Conservation (phyloP, 2,329 filamentous ascomycete species). For the Triangularia verruculosa region DNA sequence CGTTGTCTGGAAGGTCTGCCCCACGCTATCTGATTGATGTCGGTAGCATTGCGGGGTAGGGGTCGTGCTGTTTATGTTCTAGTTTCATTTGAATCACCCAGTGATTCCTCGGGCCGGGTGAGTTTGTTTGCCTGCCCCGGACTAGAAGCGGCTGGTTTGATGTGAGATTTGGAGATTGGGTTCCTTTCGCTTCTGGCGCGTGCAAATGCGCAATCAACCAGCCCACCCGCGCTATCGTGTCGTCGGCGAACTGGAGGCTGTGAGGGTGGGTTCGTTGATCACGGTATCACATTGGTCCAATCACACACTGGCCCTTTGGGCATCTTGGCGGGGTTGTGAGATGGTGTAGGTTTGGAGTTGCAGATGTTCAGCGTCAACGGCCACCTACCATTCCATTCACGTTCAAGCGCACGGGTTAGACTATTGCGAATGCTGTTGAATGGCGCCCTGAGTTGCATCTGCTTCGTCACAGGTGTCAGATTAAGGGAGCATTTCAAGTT, state of each 20-base stretch:
- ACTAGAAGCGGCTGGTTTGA: not conserved
- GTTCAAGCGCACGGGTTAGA: not conserved
- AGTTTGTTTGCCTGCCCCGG: not conserved
- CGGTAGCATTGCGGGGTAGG: slow-evolving; percentile 19
- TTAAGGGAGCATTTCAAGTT: not conserved
- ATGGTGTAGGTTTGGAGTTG: not conserved
- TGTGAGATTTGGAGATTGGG: not conserved
- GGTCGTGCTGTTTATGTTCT: slow-evolving; percentile 9
- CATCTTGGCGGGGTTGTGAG: not conserved
- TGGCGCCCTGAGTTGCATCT: not conserved
- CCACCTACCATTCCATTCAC: not conserved
- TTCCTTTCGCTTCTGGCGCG: not conserved
- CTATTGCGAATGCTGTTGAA: not conserved
- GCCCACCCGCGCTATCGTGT: not conserved
- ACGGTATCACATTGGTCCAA: not conserved
- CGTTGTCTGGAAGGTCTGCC: not conserved
- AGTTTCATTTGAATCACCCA: not conserved
- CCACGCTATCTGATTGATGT: slow-evolving; percentile 8
- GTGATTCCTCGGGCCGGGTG: not conserved
- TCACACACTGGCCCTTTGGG: not conserved
- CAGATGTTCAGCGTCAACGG: not conserved
- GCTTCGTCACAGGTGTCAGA: not conserved
- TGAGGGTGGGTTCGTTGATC: not conserved
- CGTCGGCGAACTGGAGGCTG: not conserved
- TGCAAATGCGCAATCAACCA: not conserved